These are phyloP conservation scores for Elongisporangium anandrum DNA, from an alignment of 352 stramenopile genomes.

Conservation along the genomic window DNA sequence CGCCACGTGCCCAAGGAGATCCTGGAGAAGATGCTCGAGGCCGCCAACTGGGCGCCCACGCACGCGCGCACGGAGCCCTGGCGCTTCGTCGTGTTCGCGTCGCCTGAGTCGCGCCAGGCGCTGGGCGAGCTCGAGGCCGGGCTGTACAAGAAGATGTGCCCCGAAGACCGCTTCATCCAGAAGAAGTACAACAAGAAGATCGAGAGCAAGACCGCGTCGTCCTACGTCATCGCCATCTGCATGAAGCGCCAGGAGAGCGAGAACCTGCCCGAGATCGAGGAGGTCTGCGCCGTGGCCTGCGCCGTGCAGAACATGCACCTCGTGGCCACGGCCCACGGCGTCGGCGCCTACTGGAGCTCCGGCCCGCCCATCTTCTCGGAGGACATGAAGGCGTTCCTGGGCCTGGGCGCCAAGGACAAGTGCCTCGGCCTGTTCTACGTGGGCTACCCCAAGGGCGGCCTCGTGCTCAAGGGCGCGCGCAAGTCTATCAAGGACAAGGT, in stretches of 20 bases:
- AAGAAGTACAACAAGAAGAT: slow-evolving; percentile 82
- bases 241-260: slow-evolving; percentile 85
- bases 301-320: slow-evolving; percentile 87
- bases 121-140: slow-evolving; percentile 62
- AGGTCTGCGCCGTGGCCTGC: slow-evolving; percentile 66
- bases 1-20: slow-evolving; percentile 49
- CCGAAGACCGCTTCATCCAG: slow-evolving; percentile 65
- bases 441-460: slow-evolving; percentile 49
- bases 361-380: slow-evolving; percentile 51
- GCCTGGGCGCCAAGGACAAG: slow-evolving; percentile 65
- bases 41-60: slow-evolving; percentile 81
- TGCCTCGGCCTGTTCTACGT: slow-evolving; percentile 85
- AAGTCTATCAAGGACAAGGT: slow-evolving; percentile 80
- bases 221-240: slow-evolving; percentile 81
- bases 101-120: slow-evolving; percentile 40
- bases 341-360: slow-evolving; percentile 87
- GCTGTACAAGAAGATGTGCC: slow-evolving; percentile 64
- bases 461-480: slow-evolving; percentile 44
- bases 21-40: slow-evolving; percentile 71
- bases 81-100: slow-evolving; percentile 75
- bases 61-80: slow-evolving; percentile 79
- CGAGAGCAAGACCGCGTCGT: slow-evolving; percentile 58
- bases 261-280: slow-evolving; percentile 77
- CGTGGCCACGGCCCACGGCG: slow-evolving; percentile 47
- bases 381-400: slow-evolving; percentile 82